Conservation (phyloP, 78 protist genomes). For the Emiliania huxleyi region DNA sequence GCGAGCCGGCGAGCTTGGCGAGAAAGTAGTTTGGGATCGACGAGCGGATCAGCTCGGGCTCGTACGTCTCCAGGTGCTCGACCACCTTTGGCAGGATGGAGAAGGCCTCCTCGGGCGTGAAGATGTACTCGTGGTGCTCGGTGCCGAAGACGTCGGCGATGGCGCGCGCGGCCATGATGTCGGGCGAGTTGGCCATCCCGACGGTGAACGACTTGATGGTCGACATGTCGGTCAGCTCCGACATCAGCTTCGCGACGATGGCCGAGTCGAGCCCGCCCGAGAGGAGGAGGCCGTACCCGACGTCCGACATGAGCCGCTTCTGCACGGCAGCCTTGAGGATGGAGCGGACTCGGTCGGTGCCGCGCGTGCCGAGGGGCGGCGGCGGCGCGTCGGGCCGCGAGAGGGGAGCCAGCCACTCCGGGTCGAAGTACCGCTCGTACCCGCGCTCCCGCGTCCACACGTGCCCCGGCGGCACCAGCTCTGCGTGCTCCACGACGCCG, state of each 20-base stretch:
- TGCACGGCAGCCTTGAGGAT: not conserved
- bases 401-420: not conserved
- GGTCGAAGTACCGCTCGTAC: slow-evolving; percentile 18
- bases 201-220: slow-evolving; percentile 28
- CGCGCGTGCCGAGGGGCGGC: not conserved
- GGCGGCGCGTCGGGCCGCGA: too few species aligned
- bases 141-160: slow-evolving; percentile 38
- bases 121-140: slow-evolving; percentile 48
- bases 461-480: slow-evolving; percentile 36
- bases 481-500: not conserved
- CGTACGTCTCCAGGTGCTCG: slow-evolving; percentile 52
- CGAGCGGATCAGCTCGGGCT: slow-evolving; percentile 43
- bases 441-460: slow-evolving; percentile 12
- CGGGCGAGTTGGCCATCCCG: slow-evolving; percentile 40
- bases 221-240: not conserved
- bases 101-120: slow-evolving; percentile 44
- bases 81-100: slow-evolving; percentile 29
- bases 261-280: slow-evolving; percentile 24
- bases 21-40: slow-evolving; percentile 38
- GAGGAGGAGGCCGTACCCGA: slow-evolving; percentile 38
- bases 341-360: not conserved
- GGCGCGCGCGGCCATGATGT: slow-evolving; percentile 41
- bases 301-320: slow-evolving; percentile 51
- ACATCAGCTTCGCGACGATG: not conserved
- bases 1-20: slow-evolving; percentile 18